Evolutionary conservation across 2,329 filamentous ascomycete genomes (phyloP).

Genomic region (Arthrobotrys entomopaga): DNA sequence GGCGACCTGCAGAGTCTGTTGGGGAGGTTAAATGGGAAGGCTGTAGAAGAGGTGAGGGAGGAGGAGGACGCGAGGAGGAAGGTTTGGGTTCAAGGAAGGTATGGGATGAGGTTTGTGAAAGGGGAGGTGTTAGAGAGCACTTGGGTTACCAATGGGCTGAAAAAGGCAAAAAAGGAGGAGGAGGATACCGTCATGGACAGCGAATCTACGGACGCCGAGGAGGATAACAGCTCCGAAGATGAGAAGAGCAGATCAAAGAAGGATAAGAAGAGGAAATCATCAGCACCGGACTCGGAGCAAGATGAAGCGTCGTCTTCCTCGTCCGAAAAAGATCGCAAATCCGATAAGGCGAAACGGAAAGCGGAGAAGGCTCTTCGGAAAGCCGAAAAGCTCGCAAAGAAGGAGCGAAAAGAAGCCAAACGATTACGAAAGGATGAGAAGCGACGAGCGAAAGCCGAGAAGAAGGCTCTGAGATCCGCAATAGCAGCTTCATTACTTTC

Average conservation of each 20-base stretch:
- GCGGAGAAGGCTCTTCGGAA: constrained; percentile 65
- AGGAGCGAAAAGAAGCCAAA: constrained; percentile 61
- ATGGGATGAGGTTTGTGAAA: constrained; percentile 86
- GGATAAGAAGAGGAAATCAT: constrained; percentile 58
- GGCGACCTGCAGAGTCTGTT: constrained; percentile 87
- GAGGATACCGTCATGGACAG: constrained; percentile 46
- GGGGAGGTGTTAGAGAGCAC: constrained; percentile 78
- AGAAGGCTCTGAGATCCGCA: constrained; percentile 46
- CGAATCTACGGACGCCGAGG: constrained; percentile 51
- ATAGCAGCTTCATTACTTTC: constrained; percentile 58
- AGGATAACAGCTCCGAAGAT: constrained; percentile 55
- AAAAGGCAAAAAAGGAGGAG: constrained; percentile 58
- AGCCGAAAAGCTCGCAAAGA: constrained; percentile 63
- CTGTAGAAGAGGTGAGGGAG: constrained; percentile 74
- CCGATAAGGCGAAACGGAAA: constrained; percentile 65
- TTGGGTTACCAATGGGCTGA: constrained; percentile 63
- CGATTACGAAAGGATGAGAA: constrained; percentile 58
- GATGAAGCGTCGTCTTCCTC: constrained; percentile 62
- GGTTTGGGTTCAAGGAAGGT: constrained; percentile 78
- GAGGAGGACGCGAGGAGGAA: constrained; percentile 77
- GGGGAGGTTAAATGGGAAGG: constrained; percentile 88
- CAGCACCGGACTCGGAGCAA: constrained; percentile 58
- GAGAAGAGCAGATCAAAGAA: constrained; percentile 58
- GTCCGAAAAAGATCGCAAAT: constrained; percentile 61
- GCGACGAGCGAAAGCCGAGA: constrained; percentile 49